phyloP scores from a whole-genome alignment of 2,329 filamentous ascomycete genomes.

The Pseudogymnoascus pannorum region DNA sequence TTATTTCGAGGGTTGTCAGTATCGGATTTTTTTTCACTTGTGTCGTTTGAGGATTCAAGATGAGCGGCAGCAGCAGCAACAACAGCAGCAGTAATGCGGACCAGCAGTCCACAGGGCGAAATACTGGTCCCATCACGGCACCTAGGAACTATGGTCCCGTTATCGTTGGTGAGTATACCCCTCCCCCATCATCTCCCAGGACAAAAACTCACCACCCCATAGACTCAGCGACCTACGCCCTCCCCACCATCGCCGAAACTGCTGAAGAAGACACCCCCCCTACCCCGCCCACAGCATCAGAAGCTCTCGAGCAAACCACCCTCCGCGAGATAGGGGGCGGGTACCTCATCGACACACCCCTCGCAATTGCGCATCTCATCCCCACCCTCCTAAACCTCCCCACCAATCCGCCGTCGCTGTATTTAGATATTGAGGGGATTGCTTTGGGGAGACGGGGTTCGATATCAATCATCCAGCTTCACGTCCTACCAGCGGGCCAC shows the following conservation, averaged over 20 bases:
- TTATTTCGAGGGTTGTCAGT: not conserved
- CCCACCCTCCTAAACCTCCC: conserved; percentile 17
- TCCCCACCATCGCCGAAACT: not conserved
- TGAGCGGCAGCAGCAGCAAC: not conserved
- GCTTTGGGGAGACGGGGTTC: conserved; percentile 34
- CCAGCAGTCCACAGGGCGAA: not conserved
- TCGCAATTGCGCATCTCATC: not conserved
- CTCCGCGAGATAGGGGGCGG: not conserved
- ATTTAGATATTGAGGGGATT: conserved; percentile 39
- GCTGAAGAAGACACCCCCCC: not conserved
- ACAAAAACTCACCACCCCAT: not conserved
- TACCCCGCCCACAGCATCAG: not conserved
- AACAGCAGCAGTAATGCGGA: not conserved
- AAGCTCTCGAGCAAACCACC: not conserved
- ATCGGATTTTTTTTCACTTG: not conserved
- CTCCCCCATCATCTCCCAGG: not conserved
- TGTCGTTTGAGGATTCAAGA: not conserved
- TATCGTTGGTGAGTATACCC: not conserved
- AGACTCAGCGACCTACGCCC: not conserved
- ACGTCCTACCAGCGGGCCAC: conserved; percentile 22
- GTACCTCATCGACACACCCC: not conserved
- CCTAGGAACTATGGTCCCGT: not conserved
- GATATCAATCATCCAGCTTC: conserved; percentile 35
- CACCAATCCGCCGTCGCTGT: conserved; percentile 29
- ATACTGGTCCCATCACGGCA: not conserved